Conservation (phyloP, 805 yeast species). For the Diddensiella caesifluorescens region DNA sequence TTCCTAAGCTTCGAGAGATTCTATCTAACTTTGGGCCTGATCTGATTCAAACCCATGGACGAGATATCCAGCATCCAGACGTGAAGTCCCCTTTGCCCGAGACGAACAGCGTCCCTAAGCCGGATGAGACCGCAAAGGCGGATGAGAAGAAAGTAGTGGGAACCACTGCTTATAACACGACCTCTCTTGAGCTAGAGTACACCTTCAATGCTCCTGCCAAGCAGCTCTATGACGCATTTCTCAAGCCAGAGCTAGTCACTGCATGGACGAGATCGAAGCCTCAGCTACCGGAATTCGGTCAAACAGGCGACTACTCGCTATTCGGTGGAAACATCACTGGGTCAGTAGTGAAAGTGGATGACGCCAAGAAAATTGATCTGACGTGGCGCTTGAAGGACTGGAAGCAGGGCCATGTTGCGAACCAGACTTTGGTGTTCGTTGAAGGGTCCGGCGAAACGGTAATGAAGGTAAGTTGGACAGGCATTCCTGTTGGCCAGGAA, state of each 20-base stretch:
- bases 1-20: slow-evolving; percentile 62
- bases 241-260: slow-evolving; percentile 72
- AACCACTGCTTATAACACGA: slow-evolving; percentile 65
- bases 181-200: slow-evolving; percentile 71
- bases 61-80: slow-evolving; percentile 79
- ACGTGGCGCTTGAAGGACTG: slow-evolving; percentile 86
- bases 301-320: slow-evolving; percentile 44
- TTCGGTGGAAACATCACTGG: slow-evolving; percentile 89
- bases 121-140: slow-evolving; percentile 2
- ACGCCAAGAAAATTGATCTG: slow-evolving; percentile 57
- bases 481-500: slow-evolving; percentile 97
- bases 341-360: slow-evolving; percentile 53
- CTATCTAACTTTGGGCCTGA: slow-evolving; percentile 70
- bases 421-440: slow-evolving; percentile 56
- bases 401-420: slow-evolving; percentile 80
- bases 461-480: slow-evolving; percentile 70
- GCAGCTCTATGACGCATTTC: slow-evolving; percentile 70
- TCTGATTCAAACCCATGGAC: slow-evolving; percentile 67
- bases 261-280: slow-evolving; percentile 84
- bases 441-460: slow-evolving; percentile 84
- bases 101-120: slow-evolving; percentile 3
- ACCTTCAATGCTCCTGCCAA: slow-evolving; percentile 83
- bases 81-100: slow-evolving; percentile 23
- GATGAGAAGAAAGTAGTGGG: slow-evolving; percentile 17
- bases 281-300: slow-evolving; percentile 40